Base-by-base conservation (phyloP, 228 moss, liverwort and hornwort genomes). In the Sphagnum magellanicum region DNA sequence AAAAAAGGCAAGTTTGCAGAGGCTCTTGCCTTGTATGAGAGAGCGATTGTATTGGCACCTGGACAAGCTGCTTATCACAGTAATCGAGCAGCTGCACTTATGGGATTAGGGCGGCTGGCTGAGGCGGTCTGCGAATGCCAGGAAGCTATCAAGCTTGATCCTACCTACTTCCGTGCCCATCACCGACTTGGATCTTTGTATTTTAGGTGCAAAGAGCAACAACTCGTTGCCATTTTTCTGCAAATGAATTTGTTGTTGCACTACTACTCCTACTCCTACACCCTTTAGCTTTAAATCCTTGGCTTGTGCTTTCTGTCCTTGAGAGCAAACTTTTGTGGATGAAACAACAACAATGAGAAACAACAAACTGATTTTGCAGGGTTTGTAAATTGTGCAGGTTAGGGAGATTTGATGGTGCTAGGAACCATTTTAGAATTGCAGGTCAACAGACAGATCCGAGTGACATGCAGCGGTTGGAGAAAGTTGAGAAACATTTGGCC, bases 91-190 rank as follows among this genome's bases (percentile, higher is more conserved):
- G 96, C 96, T 8, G 96, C 96, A 15, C 70, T 96, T 74, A 92
- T 91, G 8, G 92, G 92, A 0, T 70, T 96, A 4, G 89, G 89
- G 48, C 84, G 85, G 63, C 77, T 96, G 3, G 78, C 87, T 0
- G 96, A 96, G 67, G 96, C 96, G 4, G 81, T 92, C 53, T 81
- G 82, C n/a, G 96, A 92, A 64, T 96, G 91, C 69, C 87, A 89
- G 15, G 81, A 89, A 67, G 89, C 96, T 0, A 83, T 92, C 52
- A 84, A 86, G 48, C 75, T 96, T 11, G 92, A 96, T 61, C 79
- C 91, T 0, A 74, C 68, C 8, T 96, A 89, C 63, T 64, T 76
- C 64, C 83, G 96, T 1, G 92, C 96, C 17, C 92, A 96, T 67
- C 96, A 96, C 59, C 73, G 92, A 10, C 73, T 96, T 60, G 89